Percentiles rank a stretch among this genome's conserved stretches.
Conservation (phyloP, 1,284 basidiomycete genomes). For the Ganoderma multipileum region DNA sequence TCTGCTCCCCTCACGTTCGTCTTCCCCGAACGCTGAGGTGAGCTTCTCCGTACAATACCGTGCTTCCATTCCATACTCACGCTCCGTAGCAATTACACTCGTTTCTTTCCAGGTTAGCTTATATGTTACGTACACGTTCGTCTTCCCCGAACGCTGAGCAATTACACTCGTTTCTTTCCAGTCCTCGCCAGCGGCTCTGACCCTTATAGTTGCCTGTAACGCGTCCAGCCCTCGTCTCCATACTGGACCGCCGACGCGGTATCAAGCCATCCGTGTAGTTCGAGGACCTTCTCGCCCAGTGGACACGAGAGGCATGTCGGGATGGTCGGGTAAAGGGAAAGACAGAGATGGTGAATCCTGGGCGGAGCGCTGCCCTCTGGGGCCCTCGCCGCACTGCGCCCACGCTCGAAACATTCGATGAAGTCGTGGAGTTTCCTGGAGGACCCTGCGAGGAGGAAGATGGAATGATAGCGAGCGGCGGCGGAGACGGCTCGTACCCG, state of each 20-base stretch:
- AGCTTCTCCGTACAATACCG: too few species aligned
- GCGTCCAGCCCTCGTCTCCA: background rate
- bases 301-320: background rate
- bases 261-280: background rate
- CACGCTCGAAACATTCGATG: background rate
- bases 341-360: slow-evolving; percentile 17
- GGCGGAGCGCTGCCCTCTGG: background rate
- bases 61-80: too few species aligned
- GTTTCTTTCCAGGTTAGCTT: too few species aligned
- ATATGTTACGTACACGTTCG: too few species aligned
- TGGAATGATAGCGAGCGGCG: slow-evolving; percentile 12
- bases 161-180: too few species aligned
- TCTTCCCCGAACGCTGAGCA: too few species aligned
- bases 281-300: background rate
- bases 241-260: background rate
- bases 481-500: slow-evolving; percentile 5
- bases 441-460: slow-evolving; percentile 13
- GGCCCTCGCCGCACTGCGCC: slow-evolving; percentile 1
- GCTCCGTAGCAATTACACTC: too few species aligned
- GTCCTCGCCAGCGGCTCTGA: too few species aligned
- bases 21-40: too few species aligned
- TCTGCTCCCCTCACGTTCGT: too few species aligned
- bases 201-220: too few species aligned
- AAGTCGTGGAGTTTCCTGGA: background rate
- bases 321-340: slow-evolving; percentile 1